Evolutionary conservation across 2,329 filamentous ascomycete species (phyloP).

Genomic region (Penicillium hordei): DNA sequence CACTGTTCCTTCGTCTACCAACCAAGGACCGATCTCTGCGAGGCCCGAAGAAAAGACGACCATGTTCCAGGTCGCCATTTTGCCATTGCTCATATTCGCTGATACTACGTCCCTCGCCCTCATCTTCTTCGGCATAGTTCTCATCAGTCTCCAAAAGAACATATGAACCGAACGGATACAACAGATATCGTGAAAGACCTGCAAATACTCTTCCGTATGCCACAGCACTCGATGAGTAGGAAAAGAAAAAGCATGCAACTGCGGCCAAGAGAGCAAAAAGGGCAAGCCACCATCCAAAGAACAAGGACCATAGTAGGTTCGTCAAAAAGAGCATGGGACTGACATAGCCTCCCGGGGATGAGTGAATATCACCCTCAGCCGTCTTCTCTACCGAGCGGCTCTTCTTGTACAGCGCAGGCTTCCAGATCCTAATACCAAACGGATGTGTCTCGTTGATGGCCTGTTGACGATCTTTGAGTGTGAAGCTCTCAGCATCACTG

Average conservation of each 20-base stretch:
- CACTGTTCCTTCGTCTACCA: slow-evolving; percentile 80
- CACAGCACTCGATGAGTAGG: slow-evolving; percentile 73
- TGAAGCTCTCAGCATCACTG: slow-evolving; percentile 96
- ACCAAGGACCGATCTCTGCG: slow-evolving; percentile 72
- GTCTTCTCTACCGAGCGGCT: slow-evolving; percentile 92
- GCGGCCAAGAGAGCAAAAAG: slow-evolving; percentile 72
- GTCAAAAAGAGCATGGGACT: slow-evolving; percentile 81
- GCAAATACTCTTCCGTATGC: slow-evolving; percentile 85
- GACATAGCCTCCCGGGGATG: slow-evolving; percentile 82
- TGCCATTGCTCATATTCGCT: slow-evolving; percentile 99
- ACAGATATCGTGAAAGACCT: slow-evolving; percentile 79
- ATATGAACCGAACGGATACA: slow-evolving; percentile 97
- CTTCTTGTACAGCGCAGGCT: slow-evolving; percentile 97
- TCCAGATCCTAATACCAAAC: slow-evolving; percentile 98
- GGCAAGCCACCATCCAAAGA: slow-evolving; percentile 97
- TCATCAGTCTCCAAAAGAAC: slow-evolving; percentile 92
- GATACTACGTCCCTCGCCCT: slow-evolving; percentile 93
- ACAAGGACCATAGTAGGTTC: slow-evolving; percentile 84
- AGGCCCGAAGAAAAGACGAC: slow-evolving; percentile 92
- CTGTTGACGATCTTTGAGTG: slow-evolving; percentile 91
- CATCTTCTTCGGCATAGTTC: slow-evolving; percentile 88
- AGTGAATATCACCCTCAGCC: slow-evolving; percentile 96
- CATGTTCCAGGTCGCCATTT: slow-evolving; percentile 93
- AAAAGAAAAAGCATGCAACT: slow-evolving; percentile 74
- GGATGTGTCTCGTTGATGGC: slow-evolving; percentile 99